phyloP scores from a whole-genome alignment of 2,329 filamentous ascomycete species.

The Venturia oleaginea region DNA sequence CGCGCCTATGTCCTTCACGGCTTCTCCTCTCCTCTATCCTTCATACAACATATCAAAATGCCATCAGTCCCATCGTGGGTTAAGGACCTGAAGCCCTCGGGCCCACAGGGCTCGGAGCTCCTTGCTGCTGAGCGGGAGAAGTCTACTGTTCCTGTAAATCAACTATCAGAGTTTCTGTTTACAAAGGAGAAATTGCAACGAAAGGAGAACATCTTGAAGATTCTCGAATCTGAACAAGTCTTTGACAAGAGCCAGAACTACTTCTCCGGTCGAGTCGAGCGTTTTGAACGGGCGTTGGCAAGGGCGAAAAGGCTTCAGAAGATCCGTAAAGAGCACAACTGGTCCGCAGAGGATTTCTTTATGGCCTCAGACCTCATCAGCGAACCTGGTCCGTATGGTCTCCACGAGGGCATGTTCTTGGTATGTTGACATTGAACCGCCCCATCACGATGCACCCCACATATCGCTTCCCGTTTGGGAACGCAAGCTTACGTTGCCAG shows the following conservation, averaged over 20 bases:
- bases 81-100: constrained; percentile 55
- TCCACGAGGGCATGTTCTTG: constrained; percentile 64
- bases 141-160: constrained; percentile 59
- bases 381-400: constrained; percentile 64
- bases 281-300: constrained; percentile 60
- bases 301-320: constrained; percentile 62
- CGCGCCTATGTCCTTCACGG: background rate
- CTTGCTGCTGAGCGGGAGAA: constrained; percentile 58
- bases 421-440: constrained; percentile 29
- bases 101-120: constrained; percentile 60
- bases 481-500: constrained; percentile 25
- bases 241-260: constrained; percentile 76
- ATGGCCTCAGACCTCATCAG: constrained; percentile 60
- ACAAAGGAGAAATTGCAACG: constrained; percentile 55
- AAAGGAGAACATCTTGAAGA: constrained; percentile 50
- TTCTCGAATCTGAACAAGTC: constrained; percentile 57
- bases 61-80: constrained; percentile 52
- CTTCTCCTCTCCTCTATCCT: background rate
- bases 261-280: constrained; percentile 59
- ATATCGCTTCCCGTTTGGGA: background rate
- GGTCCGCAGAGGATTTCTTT: constrained; percentile 54
- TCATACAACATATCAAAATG: constrained; percentile 21
- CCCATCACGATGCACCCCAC: constrained; percentile 33
- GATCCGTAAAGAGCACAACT: constrained; percentile 56
- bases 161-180: constrained; percentile 60